These are phyloP conservation scores for Ilex asprella DNA, from an alignment of 257 asterid species.

Conservation along the genomic window DNA sequence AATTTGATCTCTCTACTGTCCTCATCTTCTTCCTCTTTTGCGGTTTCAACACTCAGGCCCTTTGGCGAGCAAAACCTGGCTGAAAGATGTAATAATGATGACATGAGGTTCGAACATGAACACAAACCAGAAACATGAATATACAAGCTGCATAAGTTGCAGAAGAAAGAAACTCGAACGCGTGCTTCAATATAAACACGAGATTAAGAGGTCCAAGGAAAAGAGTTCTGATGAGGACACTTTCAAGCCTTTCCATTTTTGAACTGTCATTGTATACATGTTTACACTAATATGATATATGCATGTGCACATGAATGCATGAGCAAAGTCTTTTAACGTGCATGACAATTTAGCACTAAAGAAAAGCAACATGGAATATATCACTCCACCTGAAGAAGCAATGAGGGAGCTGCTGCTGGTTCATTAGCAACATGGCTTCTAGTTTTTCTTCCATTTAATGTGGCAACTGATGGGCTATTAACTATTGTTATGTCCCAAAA, in stretches of 20 bases:
- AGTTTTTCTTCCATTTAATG: conserved; percentile 51
- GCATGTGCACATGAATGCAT: not conserved
- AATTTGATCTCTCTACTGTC: not conserved
- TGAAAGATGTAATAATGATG: conserved; percentile 22
- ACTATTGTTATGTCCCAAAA: conserved; percentile 59
- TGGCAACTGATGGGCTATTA: conserved; percentile 50
- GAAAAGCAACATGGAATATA: not conserved
- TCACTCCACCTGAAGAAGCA: conserved; percentile 55
- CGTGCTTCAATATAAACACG: not conserved
- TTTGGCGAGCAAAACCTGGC: conserved; percentile 64
- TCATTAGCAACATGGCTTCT: conserved; percentile 41
- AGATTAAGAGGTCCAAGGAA: not conserved
- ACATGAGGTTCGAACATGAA: conserved; percentile 25
- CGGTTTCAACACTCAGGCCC: conserved; percentile 16
- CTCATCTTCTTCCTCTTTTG: not conserved
- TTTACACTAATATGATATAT: no score
- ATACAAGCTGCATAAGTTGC: conserved; percentile 39
- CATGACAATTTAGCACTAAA: not conserved
- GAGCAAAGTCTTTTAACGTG: not conserved
- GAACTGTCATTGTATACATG: no score
- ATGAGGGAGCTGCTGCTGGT: conserved; percentile 39
- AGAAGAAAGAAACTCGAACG: conserved; percentile 17
- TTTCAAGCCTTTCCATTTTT: no score
- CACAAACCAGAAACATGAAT: conserved; percentile 31
- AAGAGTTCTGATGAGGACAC: not conserved